Evolutionary conservation across 805 yeast species (phyloP), one percentile per base, ranked within the genome.

Genomic region (Wickerhamomyces silvicola): DNA sequence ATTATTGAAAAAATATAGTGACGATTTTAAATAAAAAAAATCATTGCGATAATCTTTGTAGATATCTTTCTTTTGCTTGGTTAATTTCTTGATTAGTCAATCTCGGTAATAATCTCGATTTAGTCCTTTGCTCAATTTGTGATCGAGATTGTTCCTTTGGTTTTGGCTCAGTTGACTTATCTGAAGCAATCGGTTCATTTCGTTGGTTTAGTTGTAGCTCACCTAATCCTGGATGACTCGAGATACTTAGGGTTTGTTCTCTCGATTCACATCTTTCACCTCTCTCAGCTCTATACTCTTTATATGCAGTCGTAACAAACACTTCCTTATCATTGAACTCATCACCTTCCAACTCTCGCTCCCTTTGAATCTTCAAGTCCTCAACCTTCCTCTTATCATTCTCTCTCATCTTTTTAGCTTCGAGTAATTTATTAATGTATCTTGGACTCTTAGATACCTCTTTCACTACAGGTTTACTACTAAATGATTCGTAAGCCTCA

Each of bases 301-400:
- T 60, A 44, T 75, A 77, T 0, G 68, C 66, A 2, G 59, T 48
- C 1, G 78, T 67, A 8, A 72, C 68, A 52, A 73, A 75, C 17
- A 52, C 62, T 28, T 68, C 70, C 29, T 59, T 64, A 13, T 52
- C 66, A 4, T 47, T 54, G 28, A 42, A 56, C 19, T 51, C 52
- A 23, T 59, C 64, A 5, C 64, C 65, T 36, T 68, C 73, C 14
- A 48, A 34, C 20, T 59, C 59, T 7, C 68, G 40, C 35, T 65
- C 69, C 24, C 57, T 47, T 24, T 57, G 63, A 7, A 54, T 39
- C 28, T 56, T 58, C 15, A 60, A 41, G 17, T 68, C 68, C 30
- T 55, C 48, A 3, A 68, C 57, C 6, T 57, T 42, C n/a, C 60
- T 34, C 21, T 57, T 59, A 39, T 75, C 81, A 27, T 57, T 39